Evolutionary conservation across 768 basidiomycete species (phyloP).

Genomic region (Phlegmacium glaucopus): DNA sequence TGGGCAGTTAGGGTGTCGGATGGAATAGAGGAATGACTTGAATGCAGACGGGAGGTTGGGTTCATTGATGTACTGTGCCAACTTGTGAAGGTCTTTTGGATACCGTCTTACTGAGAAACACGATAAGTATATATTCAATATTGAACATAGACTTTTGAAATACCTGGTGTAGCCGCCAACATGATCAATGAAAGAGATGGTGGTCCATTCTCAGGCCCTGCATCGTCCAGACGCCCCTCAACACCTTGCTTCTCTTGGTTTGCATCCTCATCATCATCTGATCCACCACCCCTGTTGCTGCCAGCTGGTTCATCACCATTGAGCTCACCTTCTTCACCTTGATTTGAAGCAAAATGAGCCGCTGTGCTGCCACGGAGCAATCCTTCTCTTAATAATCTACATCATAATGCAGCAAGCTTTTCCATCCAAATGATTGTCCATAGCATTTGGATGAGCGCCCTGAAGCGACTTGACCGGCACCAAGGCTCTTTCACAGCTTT

Average conservation of each 20-base stretch:
- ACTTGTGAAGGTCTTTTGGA: neutral
- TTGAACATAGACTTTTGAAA: neutral
- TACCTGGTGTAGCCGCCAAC: conserved; percentile 4
- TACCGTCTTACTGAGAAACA: neutral
- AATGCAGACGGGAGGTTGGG: conserved; percentile 11
- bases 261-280: too few relatives aligned
- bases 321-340: neutral
- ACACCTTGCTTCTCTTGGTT: too few relatives aligned
- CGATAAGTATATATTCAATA: neutral
- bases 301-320: neutral
- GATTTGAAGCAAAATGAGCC: conserved; percentile 3
- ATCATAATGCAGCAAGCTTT: conserved; percentile 19
- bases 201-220: conserved; percentile 6
- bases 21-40: conserved; percentile 9
- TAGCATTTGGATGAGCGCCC: too few relatives aligned
- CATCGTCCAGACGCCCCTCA: neutral
- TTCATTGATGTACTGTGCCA: conserved; percentile 2
- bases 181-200: conserved; percentile 5
- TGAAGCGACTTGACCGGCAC: too few relatives aligned
- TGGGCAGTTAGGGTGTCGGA: conserved; percentile 7
- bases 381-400: neutral
- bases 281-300: too few relatives aligned
- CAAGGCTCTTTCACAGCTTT: too few relatives aligned
- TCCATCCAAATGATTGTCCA: conserved; percentile 15
- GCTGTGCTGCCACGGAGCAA: conserved; percentile 15